phyloP scores from a whole-genome alignment of 116 monocot species.

The Zostera marina region DNA sequence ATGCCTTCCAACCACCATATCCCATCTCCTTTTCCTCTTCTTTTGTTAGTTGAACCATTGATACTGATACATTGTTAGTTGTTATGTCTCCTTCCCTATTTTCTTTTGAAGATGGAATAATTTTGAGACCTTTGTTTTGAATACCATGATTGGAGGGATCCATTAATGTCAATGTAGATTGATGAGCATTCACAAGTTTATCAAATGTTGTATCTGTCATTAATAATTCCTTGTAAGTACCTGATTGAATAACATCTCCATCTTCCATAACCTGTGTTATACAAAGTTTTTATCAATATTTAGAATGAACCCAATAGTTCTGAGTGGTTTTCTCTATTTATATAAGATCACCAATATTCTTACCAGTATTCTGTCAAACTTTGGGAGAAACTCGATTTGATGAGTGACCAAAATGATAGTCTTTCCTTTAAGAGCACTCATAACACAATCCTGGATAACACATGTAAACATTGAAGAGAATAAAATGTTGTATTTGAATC shows the following conservation, averaged over 20 bases:
- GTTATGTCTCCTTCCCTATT: slow-evolving; percentile 15
- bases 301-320: too few relatives aligned
- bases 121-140: not conserved
- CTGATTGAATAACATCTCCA: slow-evolving; percentile 41
- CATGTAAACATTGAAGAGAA: not conserved
- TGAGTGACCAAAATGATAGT: slow-evolving; percentile 90
- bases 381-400: slow-evolving; percentile 71
- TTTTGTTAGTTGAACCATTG: slow-evolving; percentile 38
- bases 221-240: slow-evolving; percentile 8
- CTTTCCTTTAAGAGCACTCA: slow-evolving; percentile 47
- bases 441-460: slow-evolving; percentile 55
- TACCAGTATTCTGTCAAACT: slow-evolving; percentile 63
- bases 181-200: not conserved
- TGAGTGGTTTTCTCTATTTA: too few relatives aligned
- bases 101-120: not conserved
- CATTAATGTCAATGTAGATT: not conserved
- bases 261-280: slow-evolving; percentile 44
- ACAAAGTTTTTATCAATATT: not conserved
- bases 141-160: not conserved
- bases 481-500: not conserved
- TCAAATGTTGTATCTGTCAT: not conserved
- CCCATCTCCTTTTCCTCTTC: slow-evolving; percentile 74
- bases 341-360: not conserved
- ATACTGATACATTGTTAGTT: slow-evolving; percentile 1
- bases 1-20: slow-evolving; percentile 58